Base-by-base conservation (phyloP, 176 grass and related monocot species). In the Oryza rufipogon region DNA sequence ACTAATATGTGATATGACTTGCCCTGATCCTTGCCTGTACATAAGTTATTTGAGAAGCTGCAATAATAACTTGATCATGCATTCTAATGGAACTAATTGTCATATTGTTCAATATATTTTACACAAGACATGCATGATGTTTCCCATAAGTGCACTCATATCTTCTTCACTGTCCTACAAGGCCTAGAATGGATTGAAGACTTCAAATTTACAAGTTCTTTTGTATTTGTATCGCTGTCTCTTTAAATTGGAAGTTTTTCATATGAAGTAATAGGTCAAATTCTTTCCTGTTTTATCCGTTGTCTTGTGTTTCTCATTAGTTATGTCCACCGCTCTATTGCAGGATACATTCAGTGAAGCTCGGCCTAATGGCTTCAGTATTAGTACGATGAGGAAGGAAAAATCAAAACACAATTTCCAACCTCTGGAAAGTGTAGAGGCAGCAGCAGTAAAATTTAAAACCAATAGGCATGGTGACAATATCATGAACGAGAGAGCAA, bases 301-400 rank as follows among this genome's bases (percentile, higher is more conserved):
- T 39, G 44, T 73, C 42, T 6, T 42, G 65, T 86, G 84, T 71
- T 86, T 58, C 54, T 20, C 6, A n/a, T 52, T 58, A 58, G 19
- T 58, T 58, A 58, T 58, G 19, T 58, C 54, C 54, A 9, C 20
- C 16, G 2, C 54, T 73, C 44, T 78, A 15, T 75, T 81, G 70
- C 48, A 87, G 77, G 70, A 60, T 68, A 22, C 48, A 56, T 73
- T 68, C 68, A 44, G 10, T 17, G 46, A 44, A 58, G 47, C 25
- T 66, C 30, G 67, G 78, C 6, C 60, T 80, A 74, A 72, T 74
- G 71, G 60, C 15, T 86, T 49, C 32, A 66, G n/a, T 80, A 12
- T 17, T 70, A 11, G 1, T 74, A 73, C 3, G 0, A 39, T 30
- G 58, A 66, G 44, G 38, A 66, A 73, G 39, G 80, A 46, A 74